phyloP scores from a whole-genome alignment of 23 red algal species.

The Gracilaria caudata region DNA sequence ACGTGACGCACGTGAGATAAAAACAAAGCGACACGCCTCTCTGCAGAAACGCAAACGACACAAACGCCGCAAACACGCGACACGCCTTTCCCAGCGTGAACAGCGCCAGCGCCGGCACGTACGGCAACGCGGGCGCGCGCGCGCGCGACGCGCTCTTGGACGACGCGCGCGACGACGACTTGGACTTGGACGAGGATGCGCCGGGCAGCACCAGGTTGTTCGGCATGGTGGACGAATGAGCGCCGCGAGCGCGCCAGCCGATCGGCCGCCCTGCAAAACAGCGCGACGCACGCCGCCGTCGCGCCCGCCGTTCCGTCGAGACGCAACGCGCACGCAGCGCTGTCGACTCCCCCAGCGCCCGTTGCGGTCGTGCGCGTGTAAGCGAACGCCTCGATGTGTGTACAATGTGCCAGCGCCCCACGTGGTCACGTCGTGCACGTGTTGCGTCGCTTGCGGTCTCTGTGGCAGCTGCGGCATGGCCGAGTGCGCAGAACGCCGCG shows the following conservation, averaged over 20 bases:
- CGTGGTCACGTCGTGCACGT: not conserved
- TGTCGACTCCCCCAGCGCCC: not conserved
- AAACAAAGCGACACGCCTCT: conserved; percentile 16
- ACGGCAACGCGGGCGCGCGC: conserved; percentile 24
- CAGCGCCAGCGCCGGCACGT: conserved; percentile 28
- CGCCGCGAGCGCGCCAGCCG: not conserved
- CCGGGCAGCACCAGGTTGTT: conserved; percentile 68
- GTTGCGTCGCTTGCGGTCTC: too few relatives aligned
- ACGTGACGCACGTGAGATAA: conserved; percentile 44
- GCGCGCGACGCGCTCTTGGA: conserved; percentile 1
- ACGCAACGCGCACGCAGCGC: not conserved
- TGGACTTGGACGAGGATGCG: conserved; percentile 22
- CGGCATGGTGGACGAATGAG: conserved; percentile 15
- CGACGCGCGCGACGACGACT: conserved; percentile 39
- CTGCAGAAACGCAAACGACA: conserved; percentile 47
- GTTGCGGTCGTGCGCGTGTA: not conserved
- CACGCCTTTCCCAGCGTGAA: conserved; percentile 56
- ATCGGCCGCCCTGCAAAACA: not conserved
- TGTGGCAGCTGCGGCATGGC: not conserved
- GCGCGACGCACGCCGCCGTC: not conserved
- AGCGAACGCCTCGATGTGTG: not conserved
- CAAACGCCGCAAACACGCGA: conserved; percentile 72
- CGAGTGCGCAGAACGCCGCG: not conserved
- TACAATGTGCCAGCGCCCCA: not conserved
- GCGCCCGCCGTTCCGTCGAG: not conserved